Conservation (phyloP, 805 yeast species). For the Saturnispora quitensis region DNA sequence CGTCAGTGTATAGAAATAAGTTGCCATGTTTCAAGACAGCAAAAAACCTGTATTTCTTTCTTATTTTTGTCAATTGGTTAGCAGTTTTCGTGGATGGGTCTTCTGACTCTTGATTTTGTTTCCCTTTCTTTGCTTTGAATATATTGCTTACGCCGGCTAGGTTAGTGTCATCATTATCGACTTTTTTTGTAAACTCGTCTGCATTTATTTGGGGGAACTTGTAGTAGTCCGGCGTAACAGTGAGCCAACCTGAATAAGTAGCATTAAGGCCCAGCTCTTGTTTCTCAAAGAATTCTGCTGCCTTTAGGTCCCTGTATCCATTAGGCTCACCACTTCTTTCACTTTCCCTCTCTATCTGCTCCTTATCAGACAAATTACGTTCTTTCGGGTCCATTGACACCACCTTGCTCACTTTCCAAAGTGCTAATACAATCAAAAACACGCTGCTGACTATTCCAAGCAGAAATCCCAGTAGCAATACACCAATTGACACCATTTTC, state of each 20-base stretch:
- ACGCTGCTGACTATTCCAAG: neutral
- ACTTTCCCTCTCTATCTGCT: slow-evolving; percentile 21
- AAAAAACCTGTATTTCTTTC: slow-evolving; percentile 52
- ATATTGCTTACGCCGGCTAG: slow-evolving; percentile 1
- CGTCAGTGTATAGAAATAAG: slow-evolving; percentile 73
- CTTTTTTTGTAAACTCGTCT: slow-evolving; percentile 10
- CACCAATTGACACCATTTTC: neutral
- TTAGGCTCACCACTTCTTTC: slow-evolving; percentile 18
- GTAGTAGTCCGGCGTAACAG: slow-evolving; percentile 74
- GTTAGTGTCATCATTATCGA: neutral
- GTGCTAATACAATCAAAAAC: neutral
- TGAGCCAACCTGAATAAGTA: slow-evolving; percentile 65
- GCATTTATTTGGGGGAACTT: slow-evolving; percentile 35
- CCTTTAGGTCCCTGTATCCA: slow-evolving; percentile 33
- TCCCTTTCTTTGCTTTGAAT: slow-evolving; percentile 3
- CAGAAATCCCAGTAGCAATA: neutral
- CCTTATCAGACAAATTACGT: slow-evolving; percentile 9
- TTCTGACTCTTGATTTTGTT: slow-evolving; percentile 9
- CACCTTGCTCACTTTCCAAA: neutral
- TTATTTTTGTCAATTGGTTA: slow-evolving; percentile 29
- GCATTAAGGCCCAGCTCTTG: slow-evolving; percentile 55
- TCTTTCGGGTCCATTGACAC: slow-evolving; percentile 16
- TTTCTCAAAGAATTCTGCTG: slow-evolving; percentile 57
- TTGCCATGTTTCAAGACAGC: slow-evolving; percentile 82
- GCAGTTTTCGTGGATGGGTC: slow-evolving; percentile 28